Conservation (phyloP, 1,284 basidiomycete genomes). For the Ganoderma leucocontextum region DNA sequence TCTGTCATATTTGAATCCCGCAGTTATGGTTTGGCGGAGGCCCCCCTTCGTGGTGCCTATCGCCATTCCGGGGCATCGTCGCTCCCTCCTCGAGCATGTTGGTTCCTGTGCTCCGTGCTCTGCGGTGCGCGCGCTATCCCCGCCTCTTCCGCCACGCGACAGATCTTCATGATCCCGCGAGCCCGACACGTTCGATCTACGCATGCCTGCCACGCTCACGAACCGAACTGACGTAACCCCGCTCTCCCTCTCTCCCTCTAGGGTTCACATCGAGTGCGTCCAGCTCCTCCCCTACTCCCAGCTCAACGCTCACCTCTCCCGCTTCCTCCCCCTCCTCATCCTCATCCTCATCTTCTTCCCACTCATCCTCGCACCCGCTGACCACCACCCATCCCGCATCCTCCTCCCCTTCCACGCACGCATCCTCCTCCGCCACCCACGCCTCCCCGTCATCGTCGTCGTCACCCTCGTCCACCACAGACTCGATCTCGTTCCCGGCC, state of each 20-base stretch:
- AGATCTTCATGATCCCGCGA: background rate
- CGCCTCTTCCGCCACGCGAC: background rate
- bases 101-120: background rate
- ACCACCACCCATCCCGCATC: background rate
- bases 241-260: background rate
- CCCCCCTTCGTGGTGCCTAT: background rate
- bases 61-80: background rate
- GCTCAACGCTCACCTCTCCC: background rate
- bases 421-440: background rate
- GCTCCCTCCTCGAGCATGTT: background rate
- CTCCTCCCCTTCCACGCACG: background rate
- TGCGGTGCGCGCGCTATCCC: background rate
- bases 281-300: background rate
- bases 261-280: slow-evolving; percentile 6
- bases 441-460: background rate
- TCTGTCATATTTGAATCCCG: background rate
- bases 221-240: background rate
- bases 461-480: background rate
- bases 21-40: background rate
- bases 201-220: background rate
- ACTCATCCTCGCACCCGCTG: background rate
- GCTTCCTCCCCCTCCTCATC: background rate
- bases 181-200: background rate
- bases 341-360: background rate
- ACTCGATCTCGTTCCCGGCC: background rate